Evolutionary conservation across 345 rosid genomes (phyloP).

Genomic region (Pistacia integerrima): DNA sequence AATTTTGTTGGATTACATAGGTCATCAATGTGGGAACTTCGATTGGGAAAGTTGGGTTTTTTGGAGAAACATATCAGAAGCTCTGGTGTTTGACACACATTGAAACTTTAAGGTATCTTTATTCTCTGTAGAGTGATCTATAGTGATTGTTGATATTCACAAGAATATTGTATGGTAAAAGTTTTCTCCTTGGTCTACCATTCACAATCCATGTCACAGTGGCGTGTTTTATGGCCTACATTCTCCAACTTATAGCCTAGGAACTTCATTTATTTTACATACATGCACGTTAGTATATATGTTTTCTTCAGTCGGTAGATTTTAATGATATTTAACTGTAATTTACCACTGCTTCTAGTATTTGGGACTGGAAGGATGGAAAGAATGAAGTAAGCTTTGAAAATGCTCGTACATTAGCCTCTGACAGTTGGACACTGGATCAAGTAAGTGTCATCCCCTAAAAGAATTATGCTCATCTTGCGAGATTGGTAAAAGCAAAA

Average conservation of each 20-base stretch:
- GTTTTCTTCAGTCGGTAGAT: neutral
- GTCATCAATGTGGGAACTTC: slow-evolving; percentile 94
- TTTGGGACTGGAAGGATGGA: slow-evolving; percentile 86
- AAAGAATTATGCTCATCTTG: neutral
- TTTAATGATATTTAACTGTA: neutral
- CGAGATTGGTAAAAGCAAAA: neutral
- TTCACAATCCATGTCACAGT: neutral
- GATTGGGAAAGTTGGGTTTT: slow-evolving; percentile 76
- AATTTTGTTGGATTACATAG: slow-evolving; percentile 35
- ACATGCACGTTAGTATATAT: neutral
- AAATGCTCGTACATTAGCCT: slow-evolving; percentile 82
- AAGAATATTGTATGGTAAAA: neutral
- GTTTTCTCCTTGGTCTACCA: neutral
- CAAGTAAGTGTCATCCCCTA: slow-evolving; percentile 40
- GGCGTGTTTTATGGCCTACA: neutral
- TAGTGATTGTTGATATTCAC: neutral
- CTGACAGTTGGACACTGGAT: slow-evolving; percentile 69
- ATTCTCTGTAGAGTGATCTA: neutral
- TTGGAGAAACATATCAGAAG: slow-evolving; percentile 61
- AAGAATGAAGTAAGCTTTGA: slow-evolving; percentile 56
- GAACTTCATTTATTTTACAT: neutral
- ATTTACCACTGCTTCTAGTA: slow-evolving; percentile 37
- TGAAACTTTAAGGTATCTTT: slow-evolving; percentile 79
- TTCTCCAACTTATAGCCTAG: neutral
- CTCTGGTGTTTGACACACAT: slow-evolving; percentile 96